Evolutionary conservation across 2,329 filamentous ascomycete genomes (phyloP).

Genomic region (Cladorrhinum sp.): DNA sequence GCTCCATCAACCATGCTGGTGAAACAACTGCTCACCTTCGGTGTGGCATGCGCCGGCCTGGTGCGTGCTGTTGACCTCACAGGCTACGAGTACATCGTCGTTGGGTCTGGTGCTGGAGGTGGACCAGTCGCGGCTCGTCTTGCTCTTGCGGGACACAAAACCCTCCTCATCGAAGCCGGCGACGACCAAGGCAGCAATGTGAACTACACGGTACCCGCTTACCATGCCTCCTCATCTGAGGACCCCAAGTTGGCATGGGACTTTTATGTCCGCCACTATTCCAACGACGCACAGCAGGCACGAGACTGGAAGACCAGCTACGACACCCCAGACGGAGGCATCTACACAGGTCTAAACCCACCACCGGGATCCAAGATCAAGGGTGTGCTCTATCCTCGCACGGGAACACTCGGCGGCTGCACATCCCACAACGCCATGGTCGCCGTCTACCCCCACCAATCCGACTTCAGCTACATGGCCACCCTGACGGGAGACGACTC

Average conservation of each 20-base stretch:
- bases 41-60: conserved; percentile 18
- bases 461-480: conserved; percentile 42
- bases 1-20: conserved; percentile 11
- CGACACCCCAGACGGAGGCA: conserved; percentile 34
- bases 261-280: conserved; percentile 61
- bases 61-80: conserved; percentile 29
- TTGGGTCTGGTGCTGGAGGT: conserved; percentile 59
- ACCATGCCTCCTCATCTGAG: conserved; percentile 26
- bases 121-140: conserved; percentile 57
- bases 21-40: conserved; percentile 14
- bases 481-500: conserved; percentile 42
- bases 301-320: conserved; percentile 51
- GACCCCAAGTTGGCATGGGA: conserved; percentile 45
- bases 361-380: conserved; percentile 33
- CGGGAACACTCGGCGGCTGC: conserved; percentile 39
- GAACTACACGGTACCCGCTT: conserved; percentile 29
- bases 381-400: conserved; percentile 39
- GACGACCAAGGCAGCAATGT: conserved; percentile 44
- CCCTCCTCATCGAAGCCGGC: conserved; percentile 59
- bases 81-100: conserved; percentile 60
- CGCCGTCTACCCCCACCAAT: conserved; percentile 38
- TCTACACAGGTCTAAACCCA: conserved; percentile 35
- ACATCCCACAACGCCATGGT: conserved; percentile 38
- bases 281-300: conserved; percentile 45
- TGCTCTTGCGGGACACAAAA: conserved; percentile 57